These are phyloP conservation scores for Paramecium octaurelia DNA, from an alignment of 73 alveolate species.

Conservation along the genomic window DNA sequence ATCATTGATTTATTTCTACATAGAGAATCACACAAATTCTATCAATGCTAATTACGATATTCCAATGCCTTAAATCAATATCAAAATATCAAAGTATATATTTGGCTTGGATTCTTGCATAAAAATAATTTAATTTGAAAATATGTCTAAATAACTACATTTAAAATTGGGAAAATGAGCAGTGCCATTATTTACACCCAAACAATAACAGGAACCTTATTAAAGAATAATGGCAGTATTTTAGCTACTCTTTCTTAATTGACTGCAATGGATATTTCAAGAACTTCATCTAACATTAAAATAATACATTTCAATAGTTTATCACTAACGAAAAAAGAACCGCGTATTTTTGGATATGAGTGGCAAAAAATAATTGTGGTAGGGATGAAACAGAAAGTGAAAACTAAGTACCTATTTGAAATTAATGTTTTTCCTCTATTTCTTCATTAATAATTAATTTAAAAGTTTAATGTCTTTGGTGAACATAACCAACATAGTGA, in stretches of 20 bases:
- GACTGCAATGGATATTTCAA: neutral
- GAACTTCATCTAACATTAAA: neutral
- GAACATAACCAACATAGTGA: constrained; percentile 88
- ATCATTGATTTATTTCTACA: no score
- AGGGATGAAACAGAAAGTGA: neutral
- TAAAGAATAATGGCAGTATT: neutral
- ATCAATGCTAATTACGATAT: neutral
- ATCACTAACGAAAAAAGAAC: neutral
- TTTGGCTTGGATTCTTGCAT: neutral
- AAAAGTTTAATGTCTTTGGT: constrained; percentile 80
- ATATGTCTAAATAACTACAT: no score
- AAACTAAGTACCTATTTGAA: neutral
- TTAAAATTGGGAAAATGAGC: neutral
- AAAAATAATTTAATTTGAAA: neutral
- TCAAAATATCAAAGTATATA: neutral
- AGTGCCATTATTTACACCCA: neutral
- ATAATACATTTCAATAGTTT: no score
- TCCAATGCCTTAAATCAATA: neutral
- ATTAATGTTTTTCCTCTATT: neutral
- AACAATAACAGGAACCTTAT: neutral
- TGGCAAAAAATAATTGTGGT: neutral
- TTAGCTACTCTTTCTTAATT: neutral
- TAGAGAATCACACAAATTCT: no score
- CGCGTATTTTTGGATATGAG: neutral
- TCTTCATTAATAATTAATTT: neutral